Percentiles rank a stretch among this genome's conserved stretches.
phyloP scores from a whole-genome alignment of 345 rosid genomes.

The Salix dunnii region DNA sequence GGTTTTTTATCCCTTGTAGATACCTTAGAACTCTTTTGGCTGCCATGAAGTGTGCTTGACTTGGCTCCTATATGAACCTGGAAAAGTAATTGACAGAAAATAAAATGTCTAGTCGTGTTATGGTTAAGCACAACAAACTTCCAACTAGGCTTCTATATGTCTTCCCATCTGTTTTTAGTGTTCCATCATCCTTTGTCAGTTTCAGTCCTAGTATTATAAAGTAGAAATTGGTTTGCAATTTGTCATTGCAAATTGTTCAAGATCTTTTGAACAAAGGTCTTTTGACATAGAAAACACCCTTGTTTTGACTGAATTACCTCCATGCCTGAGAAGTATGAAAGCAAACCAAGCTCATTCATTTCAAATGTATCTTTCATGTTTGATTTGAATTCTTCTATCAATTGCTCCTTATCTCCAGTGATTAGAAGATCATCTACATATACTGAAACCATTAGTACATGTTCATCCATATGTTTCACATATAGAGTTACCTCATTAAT shows the following conservation, averaged over 20 bases:
- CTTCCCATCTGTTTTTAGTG: background rate
- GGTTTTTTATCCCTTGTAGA: background rate
- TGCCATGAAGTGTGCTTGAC: no score
- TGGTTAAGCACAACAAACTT: background rate
- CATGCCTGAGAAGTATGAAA: no score
- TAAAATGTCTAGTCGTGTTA: background rate
- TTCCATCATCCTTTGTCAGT: no score
- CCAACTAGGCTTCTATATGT: background rate
- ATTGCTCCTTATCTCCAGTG: no score
- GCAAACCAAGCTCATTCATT: no score
- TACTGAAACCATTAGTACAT: rapidly evolving
- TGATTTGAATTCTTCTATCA: no score
- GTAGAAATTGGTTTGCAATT: background rate
- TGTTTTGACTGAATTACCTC: background rate
- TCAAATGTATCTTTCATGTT: no score
- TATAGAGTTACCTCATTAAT: background rate
- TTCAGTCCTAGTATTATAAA: no score
- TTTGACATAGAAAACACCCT: background rate
- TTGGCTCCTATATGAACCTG: background rate
- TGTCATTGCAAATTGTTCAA: background rate
- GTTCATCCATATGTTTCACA: no score
- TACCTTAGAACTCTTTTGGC: background rate
- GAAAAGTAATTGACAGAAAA: background rate
- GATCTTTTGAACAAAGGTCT: background rate
- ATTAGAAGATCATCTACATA: no score